Evolutionary conservation across 106 monocot genomes (phyloP), one percentile per base, ranked within the genome.

Genomic region (Apostasia ramifera): DNA sequence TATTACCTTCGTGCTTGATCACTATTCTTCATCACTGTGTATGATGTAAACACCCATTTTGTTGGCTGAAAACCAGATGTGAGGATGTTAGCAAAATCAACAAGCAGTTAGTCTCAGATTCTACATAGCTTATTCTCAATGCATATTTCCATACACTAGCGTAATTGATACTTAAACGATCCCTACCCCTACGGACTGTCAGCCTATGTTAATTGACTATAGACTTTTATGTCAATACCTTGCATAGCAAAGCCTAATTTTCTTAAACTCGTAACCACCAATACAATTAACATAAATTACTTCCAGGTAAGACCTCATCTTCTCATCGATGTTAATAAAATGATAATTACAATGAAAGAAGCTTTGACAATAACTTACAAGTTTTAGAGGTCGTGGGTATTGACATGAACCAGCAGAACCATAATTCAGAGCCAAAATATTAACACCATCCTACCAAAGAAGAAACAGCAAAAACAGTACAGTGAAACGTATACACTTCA

Each of bases 11-110:
- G 85, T 57, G 87, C 92, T 67, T 83, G 79, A 12, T 90, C 89
- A 52, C 83, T 72, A 45, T 79, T 86, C 85, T 98, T 98, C 77
- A 98, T 67, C 53, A 98, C 68, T 1, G 89, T 83, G 63, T 92
- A 83, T 13, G 97, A 98, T 69, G 82, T 98, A 78, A 98, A 98
- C 61, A 78, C 66, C 97, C 97, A 98, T 63, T 87, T 98, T n/a
- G 62, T 43, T 38, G 97, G 92, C 92, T 92, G 89, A 72, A 90
- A 80, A 44, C 12, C 81, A 73, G 0, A 70, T 26, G 13, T 5
- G 15, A 69, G 54, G 51, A 53, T 12, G 48, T 48, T 8, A 49
- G 8, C 12, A 42, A 45, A 26, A 26, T 26, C 26, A 26, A 26
- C 26, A 26, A 26, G 26, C 26, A 26, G 26, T 26, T 26, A 26